phyloP scores from a whole-genome alignment of 768 basidiomycete genomes.

The Hygrocybe punicea region DNA sequence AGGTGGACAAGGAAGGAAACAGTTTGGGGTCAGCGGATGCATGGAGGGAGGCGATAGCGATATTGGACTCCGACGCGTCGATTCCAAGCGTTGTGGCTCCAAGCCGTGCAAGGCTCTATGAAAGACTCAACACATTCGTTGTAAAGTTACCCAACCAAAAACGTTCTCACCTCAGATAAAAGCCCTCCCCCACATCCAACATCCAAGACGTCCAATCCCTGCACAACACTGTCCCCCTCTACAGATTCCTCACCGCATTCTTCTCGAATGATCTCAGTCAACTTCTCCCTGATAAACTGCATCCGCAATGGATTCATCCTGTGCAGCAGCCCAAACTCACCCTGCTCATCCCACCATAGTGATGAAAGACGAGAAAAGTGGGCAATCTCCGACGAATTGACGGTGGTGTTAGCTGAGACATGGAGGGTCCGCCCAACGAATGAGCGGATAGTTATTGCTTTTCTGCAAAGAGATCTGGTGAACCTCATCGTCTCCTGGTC shows the following conservation, averaged over 20 bases:
- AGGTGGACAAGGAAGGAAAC: conserved; percentile 36
- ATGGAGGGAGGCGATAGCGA: conserved; percentile 79
- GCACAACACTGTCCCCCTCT: conserved; percentile 30
- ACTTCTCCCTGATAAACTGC: conserved; percentile 75
- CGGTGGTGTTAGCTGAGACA: conserved; percentile 37
- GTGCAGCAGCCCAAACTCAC: conserved; percentile 86
- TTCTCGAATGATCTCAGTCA: conserved; percentile 60
- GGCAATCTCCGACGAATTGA: conserved; percentile 79
- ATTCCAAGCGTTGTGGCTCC: conserved; percentile 89
- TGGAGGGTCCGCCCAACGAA: neutral
- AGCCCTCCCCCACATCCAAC: conserved; percentile 96
- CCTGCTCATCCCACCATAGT: conserved; percentile 94
- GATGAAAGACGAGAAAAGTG: conserved; percentile 86
- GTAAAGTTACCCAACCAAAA: neutral
- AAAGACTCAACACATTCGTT: neutral
- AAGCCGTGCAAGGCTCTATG: conserved; percentile 80
- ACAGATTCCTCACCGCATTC: conserved; percentile 40
- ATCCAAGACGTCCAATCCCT: conserved; percentile 74
- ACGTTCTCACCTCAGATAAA: conserved; percentile 70
- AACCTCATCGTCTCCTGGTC: too few species aligned
- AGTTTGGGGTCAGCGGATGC: conserved; percentile 73
- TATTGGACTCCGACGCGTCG: conserved; percentile 86
- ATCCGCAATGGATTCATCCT: conserved; percentile 92
- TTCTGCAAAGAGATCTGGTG: too few species aligned
- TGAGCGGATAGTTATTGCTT: neutral